These are phyloP conservation scores for Puccinellia tenuiflora DNA, from an alignment of 176 grass and related monocot genomes.

Conservation along the genomic window DNA sequence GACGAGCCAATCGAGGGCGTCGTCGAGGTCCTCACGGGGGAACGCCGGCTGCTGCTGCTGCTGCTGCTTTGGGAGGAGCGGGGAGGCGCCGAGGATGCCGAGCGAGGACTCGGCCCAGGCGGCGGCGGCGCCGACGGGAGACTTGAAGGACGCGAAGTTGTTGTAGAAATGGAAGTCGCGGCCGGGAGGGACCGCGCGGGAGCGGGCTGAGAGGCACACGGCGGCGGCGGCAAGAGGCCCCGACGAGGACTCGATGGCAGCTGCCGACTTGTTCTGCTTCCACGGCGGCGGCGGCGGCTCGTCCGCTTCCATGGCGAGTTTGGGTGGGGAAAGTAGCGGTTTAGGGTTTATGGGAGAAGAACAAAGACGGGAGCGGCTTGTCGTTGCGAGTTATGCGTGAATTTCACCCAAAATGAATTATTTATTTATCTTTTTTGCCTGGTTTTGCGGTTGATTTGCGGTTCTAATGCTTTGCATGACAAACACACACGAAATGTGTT, in stretches of 20 bases:
- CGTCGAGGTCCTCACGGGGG: slow-evolving; percentile 53
- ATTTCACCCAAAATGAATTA: too few relatives aligned
- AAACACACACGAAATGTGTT: too few relatives aligned
- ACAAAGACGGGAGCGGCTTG: neutral
- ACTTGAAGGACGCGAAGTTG: slow-evolving; percentile 76
- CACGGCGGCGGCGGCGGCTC: slow-evolving; percentile 33
- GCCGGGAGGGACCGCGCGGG: slow-evolving; percentile 33
- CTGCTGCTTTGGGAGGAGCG: slow-evolving; percentile 23
- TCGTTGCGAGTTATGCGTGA: neutral
- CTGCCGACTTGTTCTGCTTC: slow-evolving; percentile 32
- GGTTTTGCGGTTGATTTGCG: too few relatives aligned
- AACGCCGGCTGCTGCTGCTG: slow-evolving; percentile 28
- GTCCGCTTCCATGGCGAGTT: slow-evolving; percentile 37
- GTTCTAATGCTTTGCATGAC: too few relatives aligned
- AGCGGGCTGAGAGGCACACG: slow-evolving; percentile 37
- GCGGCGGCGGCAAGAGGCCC: slow-evolving; percentile 38
- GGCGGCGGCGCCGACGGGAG: slow-evolving; percentile 39
- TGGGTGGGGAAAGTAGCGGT: slow-evolving; percentile 21
- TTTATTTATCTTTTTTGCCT: too few relatives aligned
- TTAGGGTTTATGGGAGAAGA: slow-evolving; percentile 37
- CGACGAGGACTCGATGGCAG: slow-evolving; percentile 32
- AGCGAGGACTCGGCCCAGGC: slow-evolving; percentile 48
- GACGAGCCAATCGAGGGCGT: slow-evolving; percentile 62
- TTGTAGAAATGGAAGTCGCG: slow-evolving; percentile 88
- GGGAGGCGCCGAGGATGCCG: slow-evolving; percentile 7